Percentiles rank a stretch among this genome's conserved stretches.
These are phyloP conservation scores for Cladosporium sp. DNA, from an alignment of 2,329 filamentous ascomycete genomes.

Conservation along the genomic window DNA sequence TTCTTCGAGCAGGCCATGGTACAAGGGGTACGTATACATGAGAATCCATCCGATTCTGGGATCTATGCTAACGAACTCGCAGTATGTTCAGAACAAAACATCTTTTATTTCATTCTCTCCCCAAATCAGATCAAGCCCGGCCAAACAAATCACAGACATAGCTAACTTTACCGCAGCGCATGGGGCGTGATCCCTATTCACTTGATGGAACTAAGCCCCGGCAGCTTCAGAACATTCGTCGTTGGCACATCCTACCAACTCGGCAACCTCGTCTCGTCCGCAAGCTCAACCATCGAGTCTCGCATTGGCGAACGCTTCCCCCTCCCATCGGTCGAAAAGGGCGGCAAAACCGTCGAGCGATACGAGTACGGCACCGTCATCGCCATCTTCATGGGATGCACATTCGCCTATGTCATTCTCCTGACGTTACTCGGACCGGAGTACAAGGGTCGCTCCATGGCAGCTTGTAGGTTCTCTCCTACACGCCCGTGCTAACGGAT, in stretches of 20 bases:
- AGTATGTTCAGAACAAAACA: background rate
- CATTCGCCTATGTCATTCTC: constrained; percentile 61
- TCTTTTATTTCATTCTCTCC: background rate
- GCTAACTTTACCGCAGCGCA: constrained; percentile 13
- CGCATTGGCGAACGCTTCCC: constrained; percentile 40
- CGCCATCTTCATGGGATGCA: constrained; percentile 71
- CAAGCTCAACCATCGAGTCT: constrained; percentile 41
- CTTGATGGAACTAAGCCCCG: constrained; percentile 71
- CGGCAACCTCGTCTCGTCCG: constrained; percentile 62
- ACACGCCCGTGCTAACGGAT: background rate
- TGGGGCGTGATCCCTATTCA: constrained; percentile 55
- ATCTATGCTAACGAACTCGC: background rate
- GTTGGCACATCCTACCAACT: constrained; percentile 73
- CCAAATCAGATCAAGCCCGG: background rate
- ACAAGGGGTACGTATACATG: constrained; percentile 26
- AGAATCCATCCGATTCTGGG: constrained; percentile 30
- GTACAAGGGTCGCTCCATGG: constrained; percentile 36
- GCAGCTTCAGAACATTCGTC: constrained; percentile 68
- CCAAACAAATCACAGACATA: background rate
- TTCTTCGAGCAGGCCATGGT: constrained; percentile 67
- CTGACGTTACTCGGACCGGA: constrained; percentile 61
- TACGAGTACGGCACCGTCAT: constrained; percentile 53
- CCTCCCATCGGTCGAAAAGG: constrained; percentile 37
- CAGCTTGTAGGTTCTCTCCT: constrained; percentile 1
- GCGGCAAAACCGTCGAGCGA: constrained; percentile 34